phyloP scores from a whole-genome alignment of 257 asterid species.

The Leonotis leonurus region DNA sequence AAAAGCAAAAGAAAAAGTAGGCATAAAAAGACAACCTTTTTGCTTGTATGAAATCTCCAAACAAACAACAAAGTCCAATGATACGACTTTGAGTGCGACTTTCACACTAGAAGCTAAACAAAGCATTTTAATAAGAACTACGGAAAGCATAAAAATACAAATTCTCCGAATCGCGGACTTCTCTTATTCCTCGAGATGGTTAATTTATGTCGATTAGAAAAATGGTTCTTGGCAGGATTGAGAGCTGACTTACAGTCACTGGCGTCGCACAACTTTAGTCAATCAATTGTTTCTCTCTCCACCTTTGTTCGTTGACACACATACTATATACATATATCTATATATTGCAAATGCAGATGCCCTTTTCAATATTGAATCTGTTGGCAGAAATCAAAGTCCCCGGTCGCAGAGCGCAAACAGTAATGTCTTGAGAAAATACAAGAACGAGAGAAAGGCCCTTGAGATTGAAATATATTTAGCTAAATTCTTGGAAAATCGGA shows the following conservation, averaged over 20 bases:
- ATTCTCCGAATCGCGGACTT: constrained; percentile 15
- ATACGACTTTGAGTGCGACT: constrained; percentile 20
- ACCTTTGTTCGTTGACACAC: not conserved
- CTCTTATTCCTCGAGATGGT: constrained; percentile 14
- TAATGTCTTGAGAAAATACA: constrained; percentile 5
- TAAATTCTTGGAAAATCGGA: constrained; percentile 10
- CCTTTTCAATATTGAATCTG: constrained; percentile 25
- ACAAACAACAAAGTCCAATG: constrained; percentile 16
- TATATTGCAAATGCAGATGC: not conserved
- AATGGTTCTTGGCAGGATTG: constrained; percentile 27
- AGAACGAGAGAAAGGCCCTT: constrained; percentile 10
- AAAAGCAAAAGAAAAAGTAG: constrained; percentile 18
- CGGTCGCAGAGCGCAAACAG: not conserved
- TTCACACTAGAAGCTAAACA: constrained; percentile 16
- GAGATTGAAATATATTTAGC: constrained; percentile 15
- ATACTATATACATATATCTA: not conserved
- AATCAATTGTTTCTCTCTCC: constrained; percentile 8
- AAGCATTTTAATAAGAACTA: not conserved
- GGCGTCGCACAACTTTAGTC: constrained; percentile 29
- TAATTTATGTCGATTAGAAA: constrained; percentile 13
- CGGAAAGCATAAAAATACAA: constrained; percentile 14
- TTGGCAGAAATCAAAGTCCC: constrained; percentile 17
- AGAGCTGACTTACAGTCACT: constrained; percentile 56
- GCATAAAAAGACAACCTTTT: constrained; percentile 20
- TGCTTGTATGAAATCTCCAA: constrained; percentile 7